A percentile compares a stretch with the other conserved stretches of the same genome.
These are phyloP conservation scores for Parmales sp. DNA, from an alignment of 108 stramenopile species.

Conservation along the genomic window DNA sequence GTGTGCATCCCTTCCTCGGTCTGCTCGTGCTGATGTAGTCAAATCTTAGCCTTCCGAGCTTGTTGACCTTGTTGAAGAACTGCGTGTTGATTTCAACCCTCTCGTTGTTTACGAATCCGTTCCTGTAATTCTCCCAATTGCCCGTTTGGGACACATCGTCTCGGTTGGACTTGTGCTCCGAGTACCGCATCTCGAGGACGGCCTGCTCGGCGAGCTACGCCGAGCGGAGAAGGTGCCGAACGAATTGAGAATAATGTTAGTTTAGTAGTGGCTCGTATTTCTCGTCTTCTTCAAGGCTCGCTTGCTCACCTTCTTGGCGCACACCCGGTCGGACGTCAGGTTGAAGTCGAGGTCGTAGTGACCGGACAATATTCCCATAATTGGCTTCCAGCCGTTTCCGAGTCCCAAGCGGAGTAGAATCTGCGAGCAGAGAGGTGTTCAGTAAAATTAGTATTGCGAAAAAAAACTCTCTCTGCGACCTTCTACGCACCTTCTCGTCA, in stretches of 20 bases:
- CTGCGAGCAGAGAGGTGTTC: too few species aligned
- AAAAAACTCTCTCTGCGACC: too few species aligned
- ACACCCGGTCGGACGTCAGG: conserved; percentile 9
- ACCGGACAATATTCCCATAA: conserved; percentile 24
- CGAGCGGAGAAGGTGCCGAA: background rate
- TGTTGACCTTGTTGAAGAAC: conserved; percentile 21
- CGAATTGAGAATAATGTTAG: background rate
- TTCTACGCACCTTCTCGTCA: conserved; percentile 6
- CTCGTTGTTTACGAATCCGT: conserved; percentile 25
- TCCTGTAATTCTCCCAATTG: conserved; percentile 35
- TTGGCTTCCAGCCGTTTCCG: background rate
- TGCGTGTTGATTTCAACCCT: conserved; percentile 6
- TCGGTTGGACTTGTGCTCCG: background rate
- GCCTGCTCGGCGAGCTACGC: conserved; percentile 20
- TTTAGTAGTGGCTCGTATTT: too few species aligned
- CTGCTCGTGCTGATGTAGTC: conserved; percentile 37
- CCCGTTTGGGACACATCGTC: conserved; percentile 27
- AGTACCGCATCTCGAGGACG: conserved; percentile 12
- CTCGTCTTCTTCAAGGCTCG: too few species aligned
- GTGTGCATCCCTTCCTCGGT: background rate
- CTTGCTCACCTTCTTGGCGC: conserved; percentile 3
- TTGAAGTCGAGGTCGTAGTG: conserved; percentile 24
- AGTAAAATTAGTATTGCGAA: too few species aligned
- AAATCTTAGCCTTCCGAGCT: conserved; percentile 20
- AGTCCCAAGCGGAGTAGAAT: background rate